Conservation (phyloP, 108 stramenopile genomes). For the Skeletonema marinoi region DNA sequence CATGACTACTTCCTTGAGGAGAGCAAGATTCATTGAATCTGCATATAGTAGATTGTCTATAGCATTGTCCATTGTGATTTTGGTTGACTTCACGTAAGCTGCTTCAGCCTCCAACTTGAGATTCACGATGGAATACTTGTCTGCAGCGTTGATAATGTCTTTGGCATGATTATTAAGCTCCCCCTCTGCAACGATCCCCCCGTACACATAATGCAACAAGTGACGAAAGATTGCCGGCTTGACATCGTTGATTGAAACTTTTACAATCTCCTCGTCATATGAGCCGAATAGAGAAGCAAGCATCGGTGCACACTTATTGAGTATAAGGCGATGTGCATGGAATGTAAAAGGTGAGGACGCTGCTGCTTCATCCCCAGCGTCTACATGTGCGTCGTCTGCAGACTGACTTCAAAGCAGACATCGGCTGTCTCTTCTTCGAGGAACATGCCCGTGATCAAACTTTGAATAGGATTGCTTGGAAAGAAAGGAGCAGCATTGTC, state of each 20-base stretch:
- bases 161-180: too few relatives aligned
- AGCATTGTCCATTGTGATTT: not conserved
- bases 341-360: not conserved
- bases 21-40: not conserved
- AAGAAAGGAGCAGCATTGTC: not conserved
- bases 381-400: not conserved
- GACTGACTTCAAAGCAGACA: not conserved
- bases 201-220: not conserved
- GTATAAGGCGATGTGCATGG: not conserved
- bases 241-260: not conserved
- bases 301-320: not conserved
- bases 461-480: not conserved
- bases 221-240: not conserved
- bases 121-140: constrained; percentile 1
- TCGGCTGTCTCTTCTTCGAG: not conserved
- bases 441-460: not conserved
- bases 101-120: too few relatives aligned
- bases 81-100: not conserved
- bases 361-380: not conserved
- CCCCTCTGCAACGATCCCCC: not conserved
- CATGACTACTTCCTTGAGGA: constrained; percentile 8
- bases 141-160: constrained; percentile 5
- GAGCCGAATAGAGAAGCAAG: not conserved
- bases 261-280: not conserved
- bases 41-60: not conserved